Base-by-base conservation (phyloP, 768 basidiomycete genomes). In the Goffeauzyma gilvescens region DNA sequence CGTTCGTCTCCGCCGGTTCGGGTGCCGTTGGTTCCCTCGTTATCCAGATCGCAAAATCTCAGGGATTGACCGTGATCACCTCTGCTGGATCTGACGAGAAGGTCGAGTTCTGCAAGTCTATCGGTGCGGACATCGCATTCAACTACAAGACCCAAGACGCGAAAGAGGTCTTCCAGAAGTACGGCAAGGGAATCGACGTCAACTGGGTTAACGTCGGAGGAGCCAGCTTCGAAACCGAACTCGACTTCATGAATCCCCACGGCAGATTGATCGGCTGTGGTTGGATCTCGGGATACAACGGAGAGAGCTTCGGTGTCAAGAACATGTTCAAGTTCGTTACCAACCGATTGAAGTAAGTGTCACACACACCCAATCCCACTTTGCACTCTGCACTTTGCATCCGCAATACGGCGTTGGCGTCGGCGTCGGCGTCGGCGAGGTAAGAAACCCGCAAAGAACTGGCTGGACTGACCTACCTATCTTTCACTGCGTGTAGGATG, bases 11-110 rank as follows among this genome's bases (percentile, higher is more conserved):
- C 1, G 63, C 70, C 4, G 72, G 66, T 0, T 64, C 67, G 7
- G 70, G 70, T 50, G 32, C 75, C 13, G 77, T 81, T 22, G 79
- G 78, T 48, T 72, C 73, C 72, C 75, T 67, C 14, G 67, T 69
- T 35, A 57, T 66, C 23, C 68, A 71, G 54, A 49, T 71, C n/a
- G 68, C 70, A 20, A 69, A 70, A 48, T 50, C 49, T 1, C 57
- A 63, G 0, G 71, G 71, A 0, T 47, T 68, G 27, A 77, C 75
- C 51, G 79, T 81, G 28, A 77, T 83, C 37, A 76, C 72, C 0
- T 78, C 75, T 0, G 75, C 77, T 0, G 78, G 81, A 1, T 72
- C 73, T 0, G 76, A 81, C n/a, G 75, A 78, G 39, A 81, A 83
- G 59, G 76, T 81, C 32, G 46, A 48, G 45, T 50, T 30, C 47